Percentiles rank a stretch among this genome's conserved stretches.
These are phyloP conservation scores for Pseudogymnoascus sp. DNA, from an alignment of 2,329 filamentous ascomycete species.

Conservation along the genomic window DNA sequence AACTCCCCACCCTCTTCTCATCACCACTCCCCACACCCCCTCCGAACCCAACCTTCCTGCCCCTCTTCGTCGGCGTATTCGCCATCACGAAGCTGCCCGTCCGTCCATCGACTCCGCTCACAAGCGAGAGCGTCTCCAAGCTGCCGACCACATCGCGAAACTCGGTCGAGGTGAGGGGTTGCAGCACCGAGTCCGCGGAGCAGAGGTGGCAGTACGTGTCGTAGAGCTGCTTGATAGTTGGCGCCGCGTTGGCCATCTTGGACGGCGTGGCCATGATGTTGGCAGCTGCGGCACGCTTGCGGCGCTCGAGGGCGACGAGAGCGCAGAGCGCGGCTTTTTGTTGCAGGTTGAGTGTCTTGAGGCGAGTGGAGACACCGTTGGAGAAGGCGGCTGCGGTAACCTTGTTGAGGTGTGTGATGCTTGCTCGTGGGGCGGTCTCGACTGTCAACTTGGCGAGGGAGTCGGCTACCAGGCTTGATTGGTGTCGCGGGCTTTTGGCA, in stretches of 20 bases:
- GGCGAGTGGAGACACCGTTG: conserved; percentile 76
- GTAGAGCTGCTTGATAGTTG: conserved; percentile 77
- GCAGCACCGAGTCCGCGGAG: conserved; percentile 77
- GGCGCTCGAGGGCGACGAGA: conserved; percentile 77
- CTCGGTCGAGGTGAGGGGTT: conserved; percentile 82
- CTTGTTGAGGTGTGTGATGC: conserved; percentile 83
- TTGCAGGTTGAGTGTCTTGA: conserved; percentile 84
- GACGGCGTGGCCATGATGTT: conserved; percentile 47
- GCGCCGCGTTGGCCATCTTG: conserved; percentile 54
- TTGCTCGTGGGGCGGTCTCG: conserved; percentile 78
- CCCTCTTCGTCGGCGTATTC: conserved; percentile 65
- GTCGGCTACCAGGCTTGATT: conserved; percentile 14
- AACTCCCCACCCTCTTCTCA: conserved; percentile 71
- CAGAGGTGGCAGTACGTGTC: conserved; percentile 78
- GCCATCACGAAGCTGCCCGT: conserved; percentile 56
- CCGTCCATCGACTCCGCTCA: conserved; percentile 63
- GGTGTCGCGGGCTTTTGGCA: conserved; percentile 28
- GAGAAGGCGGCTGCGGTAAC: conserved; percentile 85
- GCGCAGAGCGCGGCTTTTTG: conserved; percentile 93
- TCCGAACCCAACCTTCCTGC: conserved; percentile 46
- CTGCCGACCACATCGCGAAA: conserved; percentile 89
- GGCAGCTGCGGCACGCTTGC: conserved; percentile 48
- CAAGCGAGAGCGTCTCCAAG: conserved; percentile 77
- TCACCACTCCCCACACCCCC: conserved; percentile 48
- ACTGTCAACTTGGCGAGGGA: conserved; percentile 54